These are phyloP conservation scores for Acorus gramineus DNA, from an alignment of 106 monocot species.

Conservation along the genomic window DNA sequence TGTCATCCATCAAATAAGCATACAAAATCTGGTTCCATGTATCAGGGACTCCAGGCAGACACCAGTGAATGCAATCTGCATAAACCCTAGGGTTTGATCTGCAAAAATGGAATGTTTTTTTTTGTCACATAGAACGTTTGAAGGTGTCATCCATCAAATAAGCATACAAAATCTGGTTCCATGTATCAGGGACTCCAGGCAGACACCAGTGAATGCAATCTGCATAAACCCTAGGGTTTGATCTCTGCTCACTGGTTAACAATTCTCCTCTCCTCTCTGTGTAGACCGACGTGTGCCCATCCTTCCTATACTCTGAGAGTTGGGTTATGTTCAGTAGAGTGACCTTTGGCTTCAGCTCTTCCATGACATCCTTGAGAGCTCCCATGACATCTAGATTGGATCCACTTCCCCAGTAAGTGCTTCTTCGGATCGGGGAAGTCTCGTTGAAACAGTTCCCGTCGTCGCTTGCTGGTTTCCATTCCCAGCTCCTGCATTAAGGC, in stretches of 20 bases:
- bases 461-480: constrained; percentile 24
- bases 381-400: constrained; percentile 19
- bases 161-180: constrained; percentile 38
- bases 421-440: constrained; percentile 8
- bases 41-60: constrained; percentile 42
- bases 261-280: constrained; percentile 29
- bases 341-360: constrained; percentile 16
- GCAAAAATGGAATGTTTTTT: too few species aligned
- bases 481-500: constrained; percentile 12
- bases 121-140: too few species aligned
- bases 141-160: constrained; percentile 10
- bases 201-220: constrained; percentile 49
- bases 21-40: constrained; percentile 42
- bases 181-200: constrained; percentile 43
- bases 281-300: constrained; percentile 31
- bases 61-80: constrained; percentile 44
- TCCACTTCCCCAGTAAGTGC: constrained; percentile 15
- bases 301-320: constrained; percentile 25
- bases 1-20: constrained; percentile 17
- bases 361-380: constrained; percentile 9
- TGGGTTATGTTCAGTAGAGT: constrained; percentile 35
- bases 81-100: constrained; percentile 14
- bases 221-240: constrained; percentile 13
- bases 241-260: constrained; percentile 20
- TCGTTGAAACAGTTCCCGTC: constrained; percentile 27